These are phyloP conservation scores for Fusarium liriodendri DNA, from an alignment of 2,329 filamentous ascomycete species.

Conservation along the genomic window DNA sequence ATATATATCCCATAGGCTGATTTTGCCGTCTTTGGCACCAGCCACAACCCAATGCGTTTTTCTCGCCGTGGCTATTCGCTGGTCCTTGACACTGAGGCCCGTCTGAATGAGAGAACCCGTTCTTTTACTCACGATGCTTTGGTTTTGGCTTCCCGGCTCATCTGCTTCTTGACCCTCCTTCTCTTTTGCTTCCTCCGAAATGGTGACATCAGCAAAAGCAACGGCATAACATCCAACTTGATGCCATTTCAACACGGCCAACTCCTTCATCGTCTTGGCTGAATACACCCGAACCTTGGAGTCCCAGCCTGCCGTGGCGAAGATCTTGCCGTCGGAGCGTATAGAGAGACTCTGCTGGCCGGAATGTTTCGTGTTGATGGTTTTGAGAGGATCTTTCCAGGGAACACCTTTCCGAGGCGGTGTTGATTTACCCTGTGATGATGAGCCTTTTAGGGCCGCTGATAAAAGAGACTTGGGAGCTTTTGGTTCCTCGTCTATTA, in stretches of 20 bases:
- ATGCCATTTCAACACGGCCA: conserved; percentile 96
- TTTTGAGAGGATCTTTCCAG: conserved; percentile 66
- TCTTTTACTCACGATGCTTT: background rate
- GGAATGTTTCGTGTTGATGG: conserved; percentile 83
- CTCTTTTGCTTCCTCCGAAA: conserved; percentile 8
- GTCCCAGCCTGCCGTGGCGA: conserved; percentile 96
- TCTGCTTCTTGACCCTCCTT: conserved; percentile 29
- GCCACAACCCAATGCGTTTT: conserved; percentile 88
- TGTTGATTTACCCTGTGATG: background rate
- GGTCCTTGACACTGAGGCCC: conserved; percentile 65
- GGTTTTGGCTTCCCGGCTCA: background rate
- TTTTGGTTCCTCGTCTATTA: conserved; percentile 30
- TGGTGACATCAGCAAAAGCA: conserved; percentile 70
- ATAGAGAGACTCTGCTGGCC: conserved; percentile 87
- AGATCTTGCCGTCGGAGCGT: conserved; percentile 82
- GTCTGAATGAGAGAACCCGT: conserved; percentile 6
- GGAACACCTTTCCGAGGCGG: conserved; percentile 37
- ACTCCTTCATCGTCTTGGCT: conserved; percentile 81
- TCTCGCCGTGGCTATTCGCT: conserved; percentile 72
- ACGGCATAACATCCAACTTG: conserved; percentile 86
- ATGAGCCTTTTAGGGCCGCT: conserved; percentile 22
- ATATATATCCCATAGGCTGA: conserved; percentile 96
- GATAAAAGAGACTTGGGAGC: conserved; percentile 41
- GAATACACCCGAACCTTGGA: conserved; percentile 84
- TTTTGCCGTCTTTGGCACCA: conserved; percentile 93